Percentiles rank a stretch among this genome's conserved stretches.
These are phyloP conservation scores for Funneliformis geosporum DNA, from an alignment of 192 early-diverging fungal species.

Conservation along the genomic window DNA sequence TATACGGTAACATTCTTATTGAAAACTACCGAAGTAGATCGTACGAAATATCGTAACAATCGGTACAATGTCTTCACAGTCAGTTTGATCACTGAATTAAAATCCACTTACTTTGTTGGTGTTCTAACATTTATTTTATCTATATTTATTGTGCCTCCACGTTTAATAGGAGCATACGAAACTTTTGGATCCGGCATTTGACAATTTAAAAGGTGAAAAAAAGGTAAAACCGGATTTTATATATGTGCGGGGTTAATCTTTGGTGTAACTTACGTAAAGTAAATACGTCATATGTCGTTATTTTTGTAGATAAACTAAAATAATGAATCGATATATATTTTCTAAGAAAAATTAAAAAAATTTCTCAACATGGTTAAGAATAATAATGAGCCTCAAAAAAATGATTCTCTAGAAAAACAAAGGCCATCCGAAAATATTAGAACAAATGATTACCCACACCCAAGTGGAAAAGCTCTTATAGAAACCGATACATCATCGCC, in stretches of 20 bases:
- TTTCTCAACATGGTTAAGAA: neutral
- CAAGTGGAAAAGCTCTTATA: slow-evolving; percentile 31
- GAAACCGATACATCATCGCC: slow-evolving; percentile 28
- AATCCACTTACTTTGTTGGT: neutral
- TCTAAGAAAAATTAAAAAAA: neutral
- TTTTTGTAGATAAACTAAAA: too few species aligned
- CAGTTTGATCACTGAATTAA: neutral
- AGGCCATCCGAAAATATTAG: too few species aligned
- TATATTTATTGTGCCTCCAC: slow-evolving; percentile 17
- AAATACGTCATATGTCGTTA: too few species aligned
- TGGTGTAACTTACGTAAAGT: too few species aligned
- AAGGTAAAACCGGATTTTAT: too few species aligned
- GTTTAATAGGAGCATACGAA: neutral
- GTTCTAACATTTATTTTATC: slow-evolving; percentile 19
- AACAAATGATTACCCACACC: neutral
- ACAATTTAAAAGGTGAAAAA: too few species aligned
- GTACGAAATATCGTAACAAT: neutral
- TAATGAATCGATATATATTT: neutral
- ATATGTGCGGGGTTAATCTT: too few species aligned
- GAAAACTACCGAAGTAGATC: neutral
- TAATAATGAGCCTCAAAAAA: neutral
- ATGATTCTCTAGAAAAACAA: neutral
- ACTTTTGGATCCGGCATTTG: neutral
- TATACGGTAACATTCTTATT: neutral
- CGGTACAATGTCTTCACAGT: neutral